Conservation (phyloP, 169 alveolate genomes). For the Neospora caninum region DNA sequence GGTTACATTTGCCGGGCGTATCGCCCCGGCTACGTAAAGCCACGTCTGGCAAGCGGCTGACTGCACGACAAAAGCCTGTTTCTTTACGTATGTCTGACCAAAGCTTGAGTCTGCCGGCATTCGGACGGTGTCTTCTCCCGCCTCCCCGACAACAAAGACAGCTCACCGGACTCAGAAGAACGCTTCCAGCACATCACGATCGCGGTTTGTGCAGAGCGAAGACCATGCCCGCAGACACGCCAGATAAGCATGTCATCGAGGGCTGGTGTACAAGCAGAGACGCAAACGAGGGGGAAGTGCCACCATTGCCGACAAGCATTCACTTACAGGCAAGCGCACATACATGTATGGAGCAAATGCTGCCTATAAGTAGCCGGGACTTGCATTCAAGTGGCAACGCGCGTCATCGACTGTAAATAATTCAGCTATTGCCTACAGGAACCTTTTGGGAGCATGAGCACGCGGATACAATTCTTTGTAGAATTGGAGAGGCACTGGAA, state of each 20-base stretch:
- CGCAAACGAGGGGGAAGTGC: neutral
- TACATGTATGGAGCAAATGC: too few species aligned
- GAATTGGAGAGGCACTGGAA: neutral
- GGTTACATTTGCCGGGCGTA: neutral
- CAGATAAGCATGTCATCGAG: too few species aligned
- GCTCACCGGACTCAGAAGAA: too few species aligned
- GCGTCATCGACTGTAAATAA: neutral
- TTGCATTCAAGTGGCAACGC: neutral
- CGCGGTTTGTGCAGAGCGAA: too few species aligned
- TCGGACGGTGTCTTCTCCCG: too few species aligned
- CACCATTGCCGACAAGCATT: neutral
- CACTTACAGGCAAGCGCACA: neutral
- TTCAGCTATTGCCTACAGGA: neutral
- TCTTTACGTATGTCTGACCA: too few species aligned
- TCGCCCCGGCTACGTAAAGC: neutral
- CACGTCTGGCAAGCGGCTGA: neutral
- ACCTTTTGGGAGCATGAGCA: neutral
- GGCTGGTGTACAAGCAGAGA: neutral
- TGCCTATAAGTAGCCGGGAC: neutral
- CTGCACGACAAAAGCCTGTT: too few species aligned
- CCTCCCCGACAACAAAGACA: too few species aligned
- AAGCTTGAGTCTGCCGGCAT: too few species aligned
- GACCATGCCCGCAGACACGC: too few species aligned
- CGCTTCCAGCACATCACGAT: too few species aligned
- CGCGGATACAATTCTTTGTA: neutral